Evolutionary conservation across 2,329 filamentous ascomycete genomes (phyloP).

Genomic region (Seiridium cupressi): DNA sequence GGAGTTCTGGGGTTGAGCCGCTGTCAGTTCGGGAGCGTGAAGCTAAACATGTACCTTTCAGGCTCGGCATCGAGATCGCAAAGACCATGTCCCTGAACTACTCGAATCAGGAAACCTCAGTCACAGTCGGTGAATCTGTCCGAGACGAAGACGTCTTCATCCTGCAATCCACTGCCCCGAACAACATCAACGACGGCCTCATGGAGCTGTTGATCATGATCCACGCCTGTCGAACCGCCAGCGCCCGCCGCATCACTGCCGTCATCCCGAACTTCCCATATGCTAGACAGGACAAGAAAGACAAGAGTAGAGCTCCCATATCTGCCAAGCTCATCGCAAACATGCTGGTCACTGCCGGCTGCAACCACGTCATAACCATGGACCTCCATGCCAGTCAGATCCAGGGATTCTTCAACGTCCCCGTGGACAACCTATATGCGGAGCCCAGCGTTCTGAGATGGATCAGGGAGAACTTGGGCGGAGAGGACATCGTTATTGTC

Average conservation of each 20-base stretch:
- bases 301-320: conserved; percentile 90
- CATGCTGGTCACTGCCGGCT: conserved; percentile 94
- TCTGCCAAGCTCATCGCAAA: conserved; percentile 95
- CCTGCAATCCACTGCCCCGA: conserved; percentile 88
- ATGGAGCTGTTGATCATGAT: conserved; percentile 99
- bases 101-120: conserved; percentile 83
- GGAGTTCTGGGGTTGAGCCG: no score
- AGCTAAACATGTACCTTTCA: conserved; percentile 30
- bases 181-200: conserved; percentile 95
- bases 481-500: conserved; percentile 87
- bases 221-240: conserved; percentile 73
- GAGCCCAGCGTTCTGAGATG: conserved; percentile 89
- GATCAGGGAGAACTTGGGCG: conserved; percentile 82
- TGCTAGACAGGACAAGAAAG: conserved; percentile 96
- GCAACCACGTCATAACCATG: conserved; percentile 93
- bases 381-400: conserved; percentile 93
- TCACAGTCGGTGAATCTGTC: conserved; percentile 94
- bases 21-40: background rate
- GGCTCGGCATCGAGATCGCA: conserved; percentile 73
- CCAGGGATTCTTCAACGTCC: conserved; percentile 90
- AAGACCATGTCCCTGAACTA: conserved; percentile 81
- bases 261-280: conserved; percentile 97
- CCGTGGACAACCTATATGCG: conserved; percentile 79
- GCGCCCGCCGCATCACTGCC: conserved; percentile 86
- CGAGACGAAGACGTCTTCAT: conserved; percentile 99